A percentile compares a stretch with the other conserved stretches of the same genome.
phyloP scores from a whole-genome alignment of 352 stramenopile genomes.

The Phytophthora nicotianae region DNA sequence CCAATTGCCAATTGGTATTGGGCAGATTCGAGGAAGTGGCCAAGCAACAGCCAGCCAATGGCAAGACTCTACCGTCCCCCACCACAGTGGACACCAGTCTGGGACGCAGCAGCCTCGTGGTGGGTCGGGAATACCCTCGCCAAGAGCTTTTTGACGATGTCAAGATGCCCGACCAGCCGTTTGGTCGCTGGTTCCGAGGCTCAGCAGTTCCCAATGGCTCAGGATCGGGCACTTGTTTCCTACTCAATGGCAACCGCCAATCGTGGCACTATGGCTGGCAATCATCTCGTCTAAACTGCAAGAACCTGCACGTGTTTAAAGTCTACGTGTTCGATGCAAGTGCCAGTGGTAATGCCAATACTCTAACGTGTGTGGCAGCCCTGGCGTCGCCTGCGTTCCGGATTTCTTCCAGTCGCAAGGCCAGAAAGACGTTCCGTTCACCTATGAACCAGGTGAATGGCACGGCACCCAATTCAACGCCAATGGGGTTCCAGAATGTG shows the following conservation, averaged over 20 bases:
- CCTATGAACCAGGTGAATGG: slow-evolving; percentile 35
- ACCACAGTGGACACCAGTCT: slow-evolving; percentile 35
- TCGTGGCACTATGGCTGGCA: slow-evolving; percentile 90
- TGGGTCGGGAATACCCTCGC: slow-evolving; percentile 57
- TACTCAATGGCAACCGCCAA: slow-evolving; percentile 85
- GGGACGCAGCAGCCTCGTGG: slow-evolving; percentile 31
- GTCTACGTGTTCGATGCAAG: slow-evolving; percentile 67
- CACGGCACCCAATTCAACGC: slow-evolving; percentile 12
- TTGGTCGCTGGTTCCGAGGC: slow-evolving; percentile 76
- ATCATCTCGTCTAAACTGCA: slow-evolving; percentile 84
- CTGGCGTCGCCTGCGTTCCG: slow-evolving; percentile 71
- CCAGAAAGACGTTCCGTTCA: slow-evolving; percentile 76
- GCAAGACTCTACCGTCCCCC: slow-evolving; percentile 14
- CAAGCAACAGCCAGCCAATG: slow-evolving; percentile 34
- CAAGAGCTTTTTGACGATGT: slow-evolving; percentile 74
- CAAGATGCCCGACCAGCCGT: slow-evolving; percentile 80
- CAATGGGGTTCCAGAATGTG: slow-evolving; percentile 22
- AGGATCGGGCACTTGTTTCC: slow-evolving; percentile 46
- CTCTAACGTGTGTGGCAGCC: slow-evolving; percentile 56
- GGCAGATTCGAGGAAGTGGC: slow-evolving; percentile 76
- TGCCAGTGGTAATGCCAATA: slow-evolving; percentile 28
- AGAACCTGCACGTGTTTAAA: slow-evolving; percentile 84
- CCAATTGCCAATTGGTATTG: slow-evolving; percentile 66
- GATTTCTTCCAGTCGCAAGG: slow-evolving; percentile 85
- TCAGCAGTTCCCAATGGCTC: slow-evolving; percentile 38